Evolutionary conservation across 1,284 basidiomycete species (phyloP).

Genomic region (Leccinum pallidistipes): DNA sequence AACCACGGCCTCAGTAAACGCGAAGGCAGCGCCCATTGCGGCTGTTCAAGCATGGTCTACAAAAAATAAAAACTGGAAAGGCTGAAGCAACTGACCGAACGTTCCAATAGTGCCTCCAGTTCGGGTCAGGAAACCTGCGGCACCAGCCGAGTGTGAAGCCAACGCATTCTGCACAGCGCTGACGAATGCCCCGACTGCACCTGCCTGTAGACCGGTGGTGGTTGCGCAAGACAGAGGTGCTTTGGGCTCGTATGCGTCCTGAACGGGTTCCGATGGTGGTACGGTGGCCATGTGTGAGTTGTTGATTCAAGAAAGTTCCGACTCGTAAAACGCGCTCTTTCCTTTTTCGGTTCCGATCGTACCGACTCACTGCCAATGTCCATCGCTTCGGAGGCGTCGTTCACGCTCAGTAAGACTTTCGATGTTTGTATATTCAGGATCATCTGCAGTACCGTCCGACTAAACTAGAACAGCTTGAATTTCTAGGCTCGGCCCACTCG

Average conservation of each 20-base stretch:
- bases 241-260: constrained; percentile 53
- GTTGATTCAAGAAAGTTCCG: constrained; percentile 7
- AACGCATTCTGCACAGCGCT: constrained; percentile 86
- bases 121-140: no score
- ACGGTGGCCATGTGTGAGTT: constrained; percentile 37
- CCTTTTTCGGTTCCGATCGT: constrained; percentile 26
- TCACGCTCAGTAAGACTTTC: constrained; percentile 27
- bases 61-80: constrained; percentile 67
- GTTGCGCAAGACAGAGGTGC: constrained; percentile 60
- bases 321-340: constrained; percentile 5
- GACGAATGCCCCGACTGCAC: constrained; percentile 74
- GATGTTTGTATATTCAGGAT: constrained; percentile 26
- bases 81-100: constrained; percentile 79
- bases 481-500: constrained; percentile 29
- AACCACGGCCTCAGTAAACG: constrained; percentile 77
- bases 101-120: constrained; percentile 65
- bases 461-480: constrained; percentile 27
- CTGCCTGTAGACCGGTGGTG: constrained; percentile 65
- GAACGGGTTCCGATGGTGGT: constrained; percentile 22
- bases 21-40: constrained; percentile 90
- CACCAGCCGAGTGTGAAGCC: constrained; percentile 43
- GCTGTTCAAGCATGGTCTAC: constrained; percentile 50
- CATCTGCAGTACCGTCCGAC: not conserved
- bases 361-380: constrained; percentile 2
- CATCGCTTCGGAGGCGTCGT: constrained; percentile 11